Evolutionary conservation across 768 basidiomycete genomes (phyloP), one percentile per base, ranked within the genome.

Genomic region (Mycena vulgaris): DNA sequence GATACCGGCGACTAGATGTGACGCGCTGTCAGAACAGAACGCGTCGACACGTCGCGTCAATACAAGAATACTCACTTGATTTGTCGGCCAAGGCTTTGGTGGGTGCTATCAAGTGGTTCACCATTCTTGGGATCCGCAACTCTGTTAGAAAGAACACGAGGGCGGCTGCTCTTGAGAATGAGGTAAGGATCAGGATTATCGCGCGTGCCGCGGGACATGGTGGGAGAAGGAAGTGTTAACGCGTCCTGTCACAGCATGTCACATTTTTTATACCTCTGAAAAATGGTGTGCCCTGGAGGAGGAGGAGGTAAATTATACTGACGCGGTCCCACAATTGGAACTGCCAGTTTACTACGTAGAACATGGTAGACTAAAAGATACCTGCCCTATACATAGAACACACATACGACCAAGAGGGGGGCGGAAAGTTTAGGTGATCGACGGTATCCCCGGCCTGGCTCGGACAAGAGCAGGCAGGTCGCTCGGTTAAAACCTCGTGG

Each of bases 91-190:
- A 21, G 4, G n/a, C 28, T 33, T 35, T 56, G 53, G 27, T 65
- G 53, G 30, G 25, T 16, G 2, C 25, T 10, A 30, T 55, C 63
- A 30, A 39, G 23, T 25, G 63, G 63, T 37, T 56, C 63, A 8
- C 33, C n/a, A 28, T 65, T 65, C 25, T 42, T 42, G 42, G 63
- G 63, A 17, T 65, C 55, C 11, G 42, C 33, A 11, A 65, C 27
- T 19, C 42, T 42, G n/a, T 25, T 25, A 2, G 63, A 45, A 5
- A 31, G 21, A 14, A 39, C 27, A 21, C 35, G 61, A 28, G 7
- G 8, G 35, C 52, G 51, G 10, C 5, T 30, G 5, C 51, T 30
- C 33, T 14, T 7, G 49, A 53, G 49, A 10, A 39, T 63, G 62
- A 52, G 62, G 28, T 27, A 33, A n/a, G 62, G 62, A 30, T 40